Percentiles rank a stretch among this genome's conserved stretches.
Evolutionary conservation across 495 filamentous ascomycete genomes (phyloP).

Genomic region (Hypoxylon trugodes): DNA sequence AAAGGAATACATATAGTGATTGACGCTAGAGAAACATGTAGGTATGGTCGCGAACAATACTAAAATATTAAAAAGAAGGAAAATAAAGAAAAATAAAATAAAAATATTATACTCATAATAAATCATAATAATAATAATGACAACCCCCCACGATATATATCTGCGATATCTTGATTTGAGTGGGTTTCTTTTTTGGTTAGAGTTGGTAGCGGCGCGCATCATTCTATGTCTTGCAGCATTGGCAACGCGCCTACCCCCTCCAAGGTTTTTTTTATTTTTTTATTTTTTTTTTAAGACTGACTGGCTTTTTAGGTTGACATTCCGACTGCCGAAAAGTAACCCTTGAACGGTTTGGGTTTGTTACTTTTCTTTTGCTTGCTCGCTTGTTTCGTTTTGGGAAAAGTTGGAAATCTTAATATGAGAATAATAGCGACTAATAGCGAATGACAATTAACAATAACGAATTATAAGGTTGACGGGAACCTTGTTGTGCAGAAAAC

Average conservation of each 20-base stretch:
- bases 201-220: slow-evolving; percentile 42
- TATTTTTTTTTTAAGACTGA: too few relatives aligned
- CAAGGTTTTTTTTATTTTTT: too few relatives aligned
- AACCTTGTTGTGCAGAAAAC: slow-evolving; percentile 29
- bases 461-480: slow-evolving; percentile 31
- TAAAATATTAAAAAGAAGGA: too few relatives aligned
- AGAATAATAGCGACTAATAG: too few relatives aligned
- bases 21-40: too few relatives aligned
- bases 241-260: slow-evolving; percentile 19
- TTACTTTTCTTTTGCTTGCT: slow-evolving; percentile 24
- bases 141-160: slow-evolving; percentile 25
- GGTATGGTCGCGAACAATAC: too few relatives aligned
- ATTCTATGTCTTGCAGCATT: slow-evolving; percentile 43
- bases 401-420: slow-evolving; percentile 30
- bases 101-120: slow-evolving; percentile 1
- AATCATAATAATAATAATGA: too few relatives aligned
- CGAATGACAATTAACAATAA: too few relatives aligned
- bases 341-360: slow-evolving; percentile 23
- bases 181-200: slow-evolving; percentile 34
- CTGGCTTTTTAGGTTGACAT: slow-evolving; percentile 41
- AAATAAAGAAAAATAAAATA: neutral
- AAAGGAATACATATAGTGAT: too few relatives aligned
- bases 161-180: slow-evolving; percentile 36
- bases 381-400: too few relatives aligned
- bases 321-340: slow-evolving; percentile 40